Conservation (phyloP, 2,329 filamentous ascomycete genomes). For the Diplocarpon mali region DNA sequence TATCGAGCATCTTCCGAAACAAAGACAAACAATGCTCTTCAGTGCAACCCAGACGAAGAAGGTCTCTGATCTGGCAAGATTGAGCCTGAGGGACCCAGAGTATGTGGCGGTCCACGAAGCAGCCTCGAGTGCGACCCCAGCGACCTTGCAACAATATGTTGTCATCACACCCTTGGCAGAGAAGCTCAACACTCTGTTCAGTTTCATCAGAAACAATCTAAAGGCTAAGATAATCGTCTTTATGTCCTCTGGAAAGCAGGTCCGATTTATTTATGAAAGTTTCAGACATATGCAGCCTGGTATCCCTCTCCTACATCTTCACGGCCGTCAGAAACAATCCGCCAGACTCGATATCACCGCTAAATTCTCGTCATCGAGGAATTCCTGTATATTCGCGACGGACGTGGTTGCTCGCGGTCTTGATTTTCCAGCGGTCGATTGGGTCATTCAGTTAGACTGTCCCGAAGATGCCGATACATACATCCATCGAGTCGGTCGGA, state of each 20-base stretch:
- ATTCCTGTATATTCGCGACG: constrained; percentile 85
- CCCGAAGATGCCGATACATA: constrained; percentile 97
- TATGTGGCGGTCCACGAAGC: constrained; percentile 91
- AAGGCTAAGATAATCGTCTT: constrained; percentile 96
- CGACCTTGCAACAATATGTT: constrained; percentile 82
- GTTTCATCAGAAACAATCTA: constrained; percentile 81
- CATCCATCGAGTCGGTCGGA: constrained; percentile 90
- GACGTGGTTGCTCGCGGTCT: constrained; percentile 90
- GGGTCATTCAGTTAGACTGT: constrained; percentile 97
- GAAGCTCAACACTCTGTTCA: constrained; percentile 86
- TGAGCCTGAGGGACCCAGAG: constrained; percentile 83
- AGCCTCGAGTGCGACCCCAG: constrained; percentile 68
- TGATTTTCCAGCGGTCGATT: constrained; percentile 94
- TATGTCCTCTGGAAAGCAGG: constrained; percentile 88
- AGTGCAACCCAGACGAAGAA: constrained; percentile 93
- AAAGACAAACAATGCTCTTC: constrained; percentile 86
- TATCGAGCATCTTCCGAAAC: constrained; percentile 75
- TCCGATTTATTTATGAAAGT: constrained; percentile 88
- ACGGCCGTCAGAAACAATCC: constrained; percentile 86
- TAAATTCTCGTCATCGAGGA: constrained; percentile 69
- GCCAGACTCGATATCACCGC: constrained; percentile 79
- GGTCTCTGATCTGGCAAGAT: constrained; percentile 79
- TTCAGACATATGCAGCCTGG: constrained; percentile 91
- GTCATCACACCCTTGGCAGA: constrained; percentile 73
- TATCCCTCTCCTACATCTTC: constrained; percentile 83